A percentile compares a stretch with the other conserved stretches of the same genome.
phyloP scores from a whole-genome alignment of 2,329 filamentous ascomycete species.

The Aspergillus fischeri region DNA sequence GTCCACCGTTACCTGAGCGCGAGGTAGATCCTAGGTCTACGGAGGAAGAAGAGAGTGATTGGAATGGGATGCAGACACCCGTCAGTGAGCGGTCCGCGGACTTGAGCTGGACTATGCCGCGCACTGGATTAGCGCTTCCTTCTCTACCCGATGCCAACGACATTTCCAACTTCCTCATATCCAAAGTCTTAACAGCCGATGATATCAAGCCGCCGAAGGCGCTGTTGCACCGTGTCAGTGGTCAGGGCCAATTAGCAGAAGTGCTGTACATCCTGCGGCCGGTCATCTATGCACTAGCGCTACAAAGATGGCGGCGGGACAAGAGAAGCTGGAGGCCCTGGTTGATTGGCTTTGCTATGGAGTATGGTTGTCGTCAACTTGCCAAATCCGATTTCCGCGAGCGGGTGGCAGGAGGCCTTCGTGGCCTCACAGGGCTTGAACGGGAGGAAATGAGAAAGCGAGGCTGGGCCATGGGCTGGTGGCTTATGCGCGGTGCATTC shows the following conservation, averaged over 20 bases:
- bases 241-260: conserved; percentile 81
- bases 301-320: conserved; percentile 68
- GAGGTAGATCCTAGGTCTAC: conserved; percentile 66
- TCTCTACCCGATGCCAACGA: conserved; percentile 75
- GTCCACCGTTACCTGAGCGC: conserved; percentile 78
- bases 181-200: conserved; percentile 88
- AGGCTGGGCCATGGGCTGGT: conserved; percentile 91
- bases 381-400: conserved; percentile 62
- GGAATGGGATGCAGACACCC: conserved; percentile 46
- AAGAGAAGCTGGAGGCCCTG: conserved; percentile 87
- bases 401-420: conserved; percentile 64
- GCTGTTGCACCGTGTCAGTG: conserved; percentile 67
- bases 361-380: conserved; percentile 85
- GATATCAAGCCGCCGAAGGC: conserved; percentile 90
- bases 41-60: conserved; percentile 44
- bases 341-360: conserved; percentile 78
- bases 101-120: conserved; percentile 82
- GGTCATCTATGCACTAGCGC: conserved; percentile 76
- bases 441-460: conserved; percentile 83
- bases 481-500: conserved; percentile 92
- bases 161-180: conserved; percentile 80
- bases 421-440: conserved; percentile 78
- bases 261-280: conserved; percentile 88
- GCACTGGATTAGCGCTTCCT: conserved; percentile 81
- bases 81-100: conserved; percentile 40